phyloP scores from a whole-genome alignment of 208 protist genomes.

The Wallacemonas rigidus region DNA sequence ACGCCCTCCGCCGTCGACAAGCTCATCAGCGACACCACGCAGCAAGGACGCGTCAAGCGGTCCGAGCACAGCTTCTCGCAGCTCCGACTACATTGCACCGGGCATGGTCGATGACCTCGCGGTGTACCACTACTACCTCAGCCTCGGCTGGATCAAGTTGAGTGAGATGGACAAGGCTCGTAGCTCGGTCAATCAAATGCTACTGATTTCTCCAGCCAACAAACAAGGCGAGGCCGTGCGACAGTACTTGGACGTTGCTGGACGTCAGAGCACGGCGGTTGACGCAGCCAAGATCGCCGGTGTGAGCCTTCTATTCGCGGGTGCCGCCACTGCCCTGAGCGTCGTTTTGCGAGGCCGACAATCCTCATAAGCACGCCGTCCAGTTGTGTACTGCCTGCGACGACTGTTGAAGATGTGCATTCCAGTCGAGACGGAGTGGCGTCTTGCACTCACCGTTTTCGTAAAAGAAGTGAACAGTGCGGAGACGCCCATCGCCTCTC shows the following conservation, averaged over 20 bases:
- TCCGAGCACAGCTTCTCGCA: constrained; percentile 9
- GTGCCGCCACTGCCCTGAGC: constrained; percentile 26
- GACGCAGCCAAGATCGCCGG: constrained; percentile 32
- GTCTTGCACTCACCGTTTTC: no score
- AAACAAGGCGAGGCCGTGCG: constrained; percentile 54
- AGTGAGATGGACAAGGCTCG: constrained; percentile 52
- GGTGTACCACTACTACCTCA: constrained; percentile 75
- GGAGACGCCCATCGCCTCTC: neutral
- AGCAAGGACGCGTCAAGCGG: constrained; percentile 13
- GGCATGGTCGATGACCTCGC: constrained; percentile 38
- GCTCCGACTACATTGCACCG: constrained; percentile 10
- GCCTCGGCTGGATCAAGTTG: constrained; percentile 79
- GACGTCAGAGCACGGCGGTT: constrained; percentile 26
- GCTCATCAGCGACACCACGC: constrained; percentile 7
- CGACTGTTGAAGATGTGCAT: no score
- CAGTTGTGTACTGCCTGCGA: no score
- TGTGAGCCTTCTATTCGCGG: constrained; percentile 29
- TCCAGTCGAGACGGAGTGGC: no score
- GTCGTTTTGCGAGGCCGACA: constrained; percentile 14
- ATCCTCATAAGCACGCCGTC: neutral
- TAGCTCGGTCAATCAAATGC: constrained; percentile 57
- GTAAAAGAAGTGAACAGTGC: neutral
- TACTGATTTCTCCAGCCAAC: constrained; percentile 48
- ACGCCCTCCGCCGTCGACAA: constrained; percentile 4
- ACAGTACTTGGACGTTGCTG: constrained; percentile 45